phyloP scores from a whole-genome alignment of 2,329 filamentous ascomycete genomes.

The Plectosphaerella plurivora region DNA sequence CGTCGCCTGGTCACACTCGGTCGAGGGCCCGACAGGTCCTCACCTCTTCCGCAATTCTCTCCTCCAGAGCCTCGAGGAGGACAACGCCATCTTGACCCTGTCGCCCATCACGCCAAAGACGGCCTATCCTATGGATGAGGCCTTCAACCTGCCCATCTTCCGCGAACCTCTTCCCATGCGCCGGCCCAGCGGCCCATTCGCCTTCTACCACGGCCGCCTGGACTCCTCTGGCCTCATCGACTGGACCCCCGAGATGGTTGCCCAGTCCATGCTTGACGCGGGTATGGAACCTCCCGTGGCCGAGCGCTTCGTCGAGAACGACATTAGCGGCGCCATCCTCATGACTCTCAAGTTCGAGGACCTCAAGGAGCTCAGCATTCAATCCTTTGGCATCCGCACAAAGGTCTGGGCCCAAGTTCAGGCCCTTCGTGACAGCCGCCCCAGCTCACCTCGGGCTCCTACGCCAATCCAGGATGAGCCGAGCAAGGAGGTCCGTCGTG shows the following conservation, averaged over 20 bases:
- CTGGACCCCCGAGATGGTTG: slow-evolving; percentile 74
- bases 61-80: slow-evolving; percentile 44
- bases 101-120: slow-evolving; percentile 70
- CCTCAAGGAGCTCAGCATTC: slow-evolving; percentile 73
- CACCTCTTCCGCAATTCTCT: slow-evolving; percentile 77
- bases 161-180: slow-evolving; percentile 9
- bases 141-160: slow-evolving; percentile 8
- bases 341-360: slow-evolving; percentile 91
- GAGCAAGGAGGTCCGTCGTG: slow-evolving; percentile 42
- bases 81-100: slow-evolving; percentile 54
- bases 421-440: slow-evolving; percentile 54
- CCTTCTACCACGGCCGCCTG: slow-evolving; percentile 52
- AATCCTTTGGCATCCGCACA: slow-evolving; percentile 76
- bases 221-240: slow-evolving; percentile 54
- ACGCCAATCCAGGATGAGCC: slow-evolving; percentile 60
- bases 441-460: slow-evolving; percentile 45
- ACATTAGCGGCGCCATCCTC: slow-evolving; percentile 84
- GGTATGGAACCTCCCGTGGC: slow-evolving; percentile 75
- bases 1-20: slow-evolving; percentile 55
- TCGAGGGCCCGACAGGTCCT: slow-evolving; percentile 78
- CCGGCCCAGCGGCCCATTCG: slow-evolving; percentile 47
- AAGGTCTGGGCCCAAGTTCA: slow-evolving; percentile 78
- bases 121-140: slow-evolving; percentile 24
- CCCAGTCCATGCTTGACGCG: slow-evolving; percentile 79
- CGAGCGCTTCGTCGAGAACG: slow-evolving; percentile 83